A percentile compares a stretch with the other conserved stretches of the same genome.
These are phyloP conservation scores for Spathaspora arborariae DNA, from an alignment of 805 yeast genomes.

Conservation along the genomic window DNA sequence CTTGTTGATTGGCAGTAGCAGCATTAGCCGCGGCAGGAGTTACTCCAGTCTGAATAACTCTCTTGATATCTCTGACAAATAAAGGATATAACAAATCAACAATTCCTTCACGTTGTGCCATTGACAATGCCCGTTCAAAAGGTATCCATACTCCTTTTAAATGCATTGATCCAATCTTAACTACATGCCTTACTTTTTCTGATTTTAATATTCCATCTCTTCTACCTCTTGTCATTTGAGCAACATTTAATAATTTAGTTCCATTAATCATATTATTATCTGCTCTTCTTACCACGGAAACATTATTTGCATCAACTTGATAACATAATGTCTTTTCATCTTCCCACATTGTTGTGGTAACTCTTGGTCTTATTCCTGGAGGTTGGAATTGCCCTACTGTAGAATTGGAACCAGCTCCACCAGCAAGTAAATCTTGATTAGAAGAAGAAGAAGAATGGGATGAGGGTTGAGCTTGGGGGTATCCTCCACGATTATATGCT, in stretches of 20 bases:
- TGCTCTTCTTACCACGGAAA: slow-evolving; percentile 77
- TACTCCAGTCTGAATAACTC: slow-evolving; percentile 45
- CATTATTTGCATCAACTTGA: slow-evolving; percentile 80
- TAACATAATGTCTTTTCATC: slow-evolving; percentile 82
- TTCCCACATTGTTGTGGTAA: slow-evolving; percentile 88
- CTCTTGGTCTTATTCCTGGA: slow-evolving; percentile 53
- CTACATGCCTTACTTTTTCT: slow-evolving; percentile 74
- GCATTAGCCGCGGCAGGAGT: slow-evolving; percentile 25
- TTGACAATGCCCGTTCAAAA: slow-evolving; percentile 73
- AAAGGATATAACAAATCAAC: slow-evolving; percentile 63
- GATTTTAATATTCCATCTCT: slow-evolving; percentile 80
- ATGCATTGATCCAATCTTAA: slow-evolving; percentile 84
- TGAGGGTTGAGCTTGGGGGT: background rate
- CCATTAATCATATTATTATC: slow-evolving; percentile 86
- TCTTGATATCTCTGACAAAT: slow-evolving; percentile 70
- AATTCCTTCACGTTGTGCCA: slow-evolving; percentile 78
- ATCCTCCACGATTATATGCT: background rate
- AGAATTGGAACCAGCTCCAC: slow-evolving; percentile 18
- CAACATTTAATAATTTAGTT: slow-evolving; percentile 76
- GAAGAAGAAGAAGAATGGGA: slow-evolving; percentile 4
- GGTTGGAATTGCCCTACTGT: slow-evolving; percentile 44
- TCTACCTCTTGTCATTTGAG: slow-evolving; percentile 84
- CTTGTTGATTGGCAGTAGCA: background rate
- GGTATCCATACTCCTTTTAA: slow-evolving; percentile 91
- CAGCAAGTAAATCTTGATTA: slow-evolving; percentile 17